Evolutionary conservation across 176 grass and related monocot genomes (phyloP), one percentile per base, ranked within the genome.

Genomic region (Avena sativa): DNA sequence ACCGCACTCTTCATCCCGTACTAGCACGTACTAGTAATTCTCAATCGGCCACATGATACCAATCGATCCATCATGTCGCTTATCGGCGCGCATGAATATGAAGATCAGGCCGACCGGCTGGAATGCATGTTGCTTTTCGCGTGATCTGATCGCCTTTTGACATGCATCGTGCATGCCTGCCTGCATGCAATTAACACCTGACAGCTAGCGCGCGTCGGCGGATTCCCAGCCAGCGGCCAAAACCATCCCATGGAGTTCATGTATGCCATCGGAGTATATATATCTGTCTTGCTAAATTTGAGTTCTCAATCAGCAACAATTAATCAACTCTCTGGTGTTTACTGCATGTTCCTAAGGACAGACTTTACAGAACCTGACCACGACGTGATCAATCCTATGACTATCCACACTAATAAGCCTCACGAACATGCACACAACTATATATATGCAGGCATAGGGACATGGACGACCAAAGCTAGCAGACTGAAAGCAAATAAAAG

Each of bases 401-500:
- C 12, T 9, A 14, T 30, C 12, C 3, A 48, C 14, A 49, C 12
- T 20, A 6, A 23, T 48, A 69, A 9, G 13, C 7, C 76, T 53
- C 46, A 13, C 44, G 44, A 49, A 19, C 63, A 40, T 34, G 67
- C 57, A 64, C 58, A 28, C 40, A 83, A 44, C 5, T 38, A 69
- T 16, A 32, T 16, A 32, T 3, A 8, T 4, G 80, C 43, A 38
- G 6, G 72, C 47, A 51, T 26, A 60, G 76, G 72, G 81, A 83
- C 78, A 79, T 36, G 79, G 43, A 71, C 32, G 71, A 30, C n/a
- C 60, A 65, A 23, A 57, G 32, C 32, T 34, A 34, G 72, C 38
- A 77, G 48, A 49, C 61, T 61, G 46, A 88, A 90, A 88, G 85
- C 63, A 86, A 25, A 25, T 25, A 25, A 91, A 89, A 92, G 82